phyloP scores from a whole-genome alignment of 345 rosid species.

The Fremontodendron californicum region DNA sequence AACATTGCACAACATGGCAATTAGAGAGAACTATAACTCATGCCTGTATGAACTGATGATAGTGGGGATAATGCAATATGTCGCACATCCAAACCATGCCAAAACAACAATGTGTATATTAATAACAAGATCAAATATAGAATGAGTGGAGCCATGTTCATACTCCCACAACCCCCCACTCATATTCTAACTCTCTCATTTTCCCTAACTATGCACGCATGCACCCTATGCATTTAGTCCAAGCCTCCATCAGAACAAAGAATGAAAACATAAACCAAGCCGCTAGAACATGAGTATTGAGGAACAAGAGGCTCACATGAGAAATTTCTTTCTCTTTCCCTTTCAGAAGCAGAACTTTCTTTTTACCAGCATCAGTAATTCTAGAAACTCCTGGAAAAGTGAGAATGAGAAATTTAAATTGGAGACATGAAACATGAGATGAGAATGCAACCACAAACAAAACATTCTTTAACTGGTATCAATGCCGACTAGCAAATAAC shows the following conservation, averaged over 20 bases:
- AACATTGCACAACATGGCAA: neutral
- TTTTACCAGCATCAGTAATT: constrained; percentile 37
- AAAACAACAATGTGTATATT: neutral
- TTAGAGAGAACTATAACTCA: neutral
- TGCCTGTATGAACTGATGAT: neutral
- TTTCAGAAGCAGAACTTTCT: constrained; percentile 32
- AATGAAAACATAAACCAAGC: neutral
- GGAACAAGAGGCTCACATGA: constrained; percentile 34
- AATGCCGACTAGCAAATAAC: neutral
- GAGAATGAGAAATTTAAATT: neutral
- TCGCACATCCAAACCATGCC: neutral
- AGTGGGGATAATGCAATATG: neutral
- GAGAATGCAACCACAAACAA: neutral
- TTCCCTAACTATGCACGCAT: neutral
- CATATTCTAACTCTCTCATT: neutral
- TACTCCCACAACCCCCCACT: neutral
- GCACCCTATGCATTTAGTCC: neutral
- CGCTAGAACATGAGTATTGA: neutral
- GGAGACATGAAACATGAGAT: neutral
- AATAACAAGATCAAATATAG: neutral
- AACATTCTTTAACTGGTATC: neutral
- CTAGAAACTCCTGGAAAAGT: constrained; percentile 41
- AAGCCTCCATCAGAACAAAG: neutral
- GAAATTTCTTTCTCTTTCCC: constrained; percentile 45
- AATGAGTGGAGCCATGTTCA: neutral